Evolutionary conservation across 371 early-diverging fungal genomes (phyloP), one percentile per base, ranked within the genome.

Genomic region (Circinella umbellata): DNA sequence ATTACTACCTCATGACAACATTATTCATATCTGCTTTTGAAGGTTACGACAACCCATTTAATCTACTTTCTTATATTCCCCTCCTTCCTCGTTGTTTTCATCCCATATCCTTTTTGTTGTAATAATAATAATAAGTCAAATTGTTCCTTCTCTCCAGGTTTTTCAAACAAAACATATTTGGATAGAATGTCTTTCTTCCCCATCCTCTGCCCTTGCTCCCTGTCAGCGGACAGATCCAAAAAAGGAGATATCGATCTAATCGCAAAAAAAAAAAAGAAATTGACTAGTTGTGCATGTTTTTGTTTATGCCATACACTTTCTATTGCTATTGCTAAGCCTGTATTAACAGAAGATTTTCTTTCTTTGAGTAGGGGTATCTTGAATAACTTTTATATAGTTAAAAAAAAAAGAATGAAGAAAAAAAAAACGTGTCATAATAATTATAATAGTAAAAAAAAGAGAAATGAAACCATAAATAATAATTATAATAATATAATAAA

Each of bases 241-340:
- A 57, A 57, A 34, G 57, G 57, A 57, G 57, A 57, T 27, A 34
- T 57, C 5, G 57, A 57, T 57, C 57, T 57, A 13, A 57, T 57
- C 57, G 57, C 14, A 7, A n/a, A 57, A 27, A 8, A 10, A 34
- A 5, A 57, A 57, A 57, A 53, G 5, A 53, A 53, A 18, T 53
- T 57, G 57, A 57, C 57, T 37, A 57, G 57, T 57, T 27, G 57
- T 51, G 51, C 14, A 8, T 51, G 51, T 6, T 51, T 4, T 51
- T 51, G 8, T 51, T 13, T 51, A 17, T 51, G 5, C 17, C 27
- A 27, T 27, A 27, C 27, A 27, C 27, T 27, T 27, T 27, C 27
- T 27, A 27, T 27, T 51, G 20, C 57, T 34, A 34, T 34, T 57
- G 57, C 57, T 57, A 57, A 57, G 57, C 4, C 20, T 42, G 14